Evolutionary conservation across 345 rosid genomes (phyloP), one percentile per base, ranked within the genome.

Genomic region (Tarenaya hassleriana): DNA sequence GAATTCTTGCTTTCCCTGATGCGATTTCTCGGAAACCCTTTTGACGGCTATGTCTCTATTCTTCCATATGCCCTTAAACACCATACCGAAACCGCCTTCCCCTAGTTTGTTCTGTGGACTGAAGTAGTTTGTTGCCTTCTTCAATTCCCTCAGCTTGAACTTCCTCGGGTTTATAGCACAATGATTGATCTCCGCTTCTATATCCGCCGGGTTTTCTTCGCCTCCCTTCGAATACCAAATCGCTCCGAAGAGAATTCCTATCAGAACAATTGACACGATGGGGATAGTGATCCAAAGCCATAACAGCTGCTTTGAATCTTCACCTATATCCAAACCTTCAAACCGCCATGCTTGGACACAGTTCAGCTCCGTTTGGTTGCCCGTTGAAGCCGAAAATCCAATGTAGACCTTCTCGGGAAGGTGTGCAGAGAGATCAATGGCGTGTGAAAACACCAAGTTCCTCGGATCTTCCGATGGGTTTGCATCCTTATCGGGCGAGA

Each of bases 1-100:
- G 75, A 88, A 88, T 52, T 78, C 92, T 60, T 76, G 86, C 71
- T 82, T 84, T 10, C 91, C 95, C 55, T 82, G 95, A 11, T 68
- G 69, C 7, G 86, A 78, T 50, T 73, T 68, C 71, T 82, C 62
- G 0, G 86, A 82, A 10, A 85, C 70, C 34, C 74, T 77, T 52
- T 82, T 85, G 39, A 88, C 88, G 8, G 95, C 97, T 13, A 88
- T 70, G 20, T 75, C 84, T 27, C 53, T 79, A 15, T 64, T 53
- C 4, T 57, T 60, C 72, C 83, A 69, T 16, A 19, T 24, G 15
- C 95, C 95, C 11, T 75, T 78, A 52, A 78, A 84, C 9, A 88
- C 96, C 7, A 82, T 78, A 27, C 96, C 96, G 18, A 84, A 88
- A 1, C 94, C 83, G 0, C 96, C 94, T 71, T 75, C 71, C 2